These are phyloP conservation scores for Trichosporon faecale DNA, from an alignment of 1,284 basidiomycete genomes.

Conservation along the genomic window DNA sequence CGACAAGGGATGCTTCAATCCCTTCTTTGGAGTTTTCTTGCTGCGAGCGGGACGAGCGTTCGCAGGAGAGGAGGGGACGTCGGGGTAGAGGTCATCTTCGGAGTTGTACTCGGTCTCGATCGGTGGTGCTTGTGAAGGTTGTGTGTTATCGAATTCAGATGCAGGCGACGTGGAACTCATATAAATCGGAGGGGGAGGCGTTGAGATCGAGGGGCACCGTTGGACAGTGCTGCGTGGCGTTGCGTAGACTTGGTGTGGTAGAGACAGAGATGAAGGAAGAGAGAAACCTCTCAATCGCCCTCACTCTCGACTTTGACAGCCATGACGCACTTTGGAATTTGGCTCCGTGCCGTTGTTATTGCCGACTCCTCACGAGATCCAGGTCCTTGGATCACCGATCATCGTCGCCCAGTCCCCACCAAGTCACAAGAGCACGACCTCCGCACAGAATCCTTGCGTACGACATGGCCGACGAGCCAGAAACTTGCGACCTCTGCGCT, in stretches of 20 bases:
- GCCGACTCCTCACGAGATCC: slow-evolving; percentile 2
- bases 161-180: slow-evolving; percentile 16
- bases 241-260: not conserved
- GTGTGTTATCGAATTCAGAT: slow-evolving; percentile 10
- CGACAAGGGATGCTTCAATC: slow-evolving; percentile 8
- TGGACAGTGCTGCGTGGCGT: not conserved
- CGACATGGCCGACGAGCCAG: slow-evolving; percentile 24
- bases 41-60: slow-evolving; percentile 18
- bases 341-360: slow-evolving; percentile 12
- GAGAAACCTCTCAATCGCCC: not conserved
- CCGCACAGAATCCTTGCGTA: not conserved
- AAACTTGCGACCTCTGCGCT: slow-evolving; percentile 30
- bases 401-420: not conserved
- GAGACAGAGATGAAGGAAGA: not conserved
- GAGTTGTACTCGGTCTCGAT: not conserved
- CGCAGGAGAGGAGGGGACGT: slow-evolving; percentile 21
- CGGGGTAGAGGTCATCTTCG: slow-evolving; percentile 15
- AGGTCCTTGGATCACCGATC: slow-evolving; percentile 3
- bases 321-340: slow-evolving; percentile 5
- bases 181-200: not conserved
- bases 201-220: not conserved
- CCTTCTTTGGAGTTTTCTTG: slow-evolving; percentile 22
- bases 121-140: slow-evolving; percentile 8
- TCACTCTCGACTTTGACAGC: not conserved
- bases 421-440: slow-evolving; percentile 3